Percentiles rank a stretch among this genome's conserved stretches.
Evolutionary conservation across 768 basidiomycete species (phyloP).

Genomic region (Xanthoconium stramineum): DNA sequence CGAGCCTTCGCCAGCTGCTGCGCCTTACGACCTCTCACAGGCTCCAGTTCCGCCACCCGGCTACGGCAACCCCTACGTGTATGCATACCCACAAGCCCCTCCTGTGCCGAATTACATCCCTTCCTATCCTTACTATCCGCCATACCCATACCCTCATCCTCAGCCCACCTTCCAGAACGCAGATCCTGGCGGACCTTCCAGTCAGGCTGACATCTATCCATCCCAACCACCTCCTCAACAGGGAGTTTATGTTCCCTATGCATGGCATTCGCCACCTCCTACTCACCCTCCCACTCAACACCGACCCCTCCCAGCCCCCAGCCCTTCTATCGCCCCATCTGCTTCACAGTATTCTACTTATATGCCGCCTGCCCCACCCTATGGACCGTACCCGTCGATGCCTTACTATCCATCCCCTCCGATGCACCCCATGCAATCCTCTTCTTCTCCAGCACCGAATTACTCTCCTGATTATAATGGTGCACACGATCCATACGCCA

Average conservation of each 20-base stretch:
- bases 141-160: constrained; percentile 52
- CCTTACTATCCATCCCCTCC: constrained; percentile 32
- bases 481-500: constrained; percentile 23
- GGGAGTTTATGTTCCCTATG: constrained; percentile 29
- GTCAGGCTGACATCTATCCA: constrained; percentile 31
- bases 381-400: constrained; percentile 33
- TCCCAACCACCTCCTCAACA: constrained; percentile 33
- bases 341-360: constrained; percentile 32
- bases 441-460: constrained; percentile 26
- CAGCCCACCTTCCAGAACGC: constrained; percentile 39
- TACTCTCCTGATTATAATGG: constrained; percentile 31
- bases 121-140: constrained; percentile 41
- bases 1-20: constrained; percentile 45
- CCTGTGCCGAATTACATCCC: constrained; percentile 38
- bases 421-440: constrained; percentile 25
- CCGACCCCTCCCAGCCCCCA: constrained; percentile 33
- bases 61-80: constrained; percentile 34
- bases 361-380: constrained; percentile 31
- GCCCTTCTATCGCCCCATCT: constrained; percentile 28
- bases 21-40: constrained; percentile 32
- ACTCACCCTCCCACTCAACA: constrained; percentile 43
- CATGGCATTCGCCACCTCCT: constrained; percentile 35
- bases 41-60: constrained; percentile 28
- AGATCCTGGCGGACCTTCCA: constrained; percentile 30
- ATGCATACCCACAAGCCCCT: constrained; percentile 41